These are phyloP conservation scores for Cyberlindnera samutprakarnensis DNA, from an alignment of 805 yeast species.

Conservation along the genomic window DNA sequence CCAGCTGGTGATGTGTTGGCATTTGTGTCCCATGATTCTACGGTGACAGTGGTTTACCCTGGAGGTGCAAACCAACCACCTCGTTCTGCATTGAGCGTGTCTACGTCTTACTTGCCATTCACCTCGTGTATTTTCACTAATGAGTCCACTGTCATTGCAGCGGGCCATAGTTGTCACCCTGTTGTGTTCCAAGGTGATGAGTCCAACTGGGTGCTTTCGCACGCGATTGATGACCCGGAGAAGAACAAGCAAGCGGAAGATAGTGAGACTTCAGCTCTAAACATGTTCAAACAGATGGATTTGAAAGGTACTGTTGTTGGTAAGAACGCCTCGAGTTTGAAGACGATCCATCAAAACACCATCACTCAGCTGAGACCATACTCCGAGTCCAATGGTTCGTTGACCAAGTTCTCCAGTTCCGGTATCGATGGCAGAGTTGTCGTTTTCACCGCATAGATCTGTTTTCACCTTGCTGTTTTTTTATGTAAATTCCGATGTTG, in stretches of 20 bases:
- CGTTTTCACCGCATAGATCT: conserved; percentile 55
- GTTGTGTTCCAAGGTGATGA: conserved; percentile 71
- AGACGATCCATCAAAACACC: conserved; percentile 87
- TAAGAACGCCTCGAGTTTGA: conserved; percentile 39
- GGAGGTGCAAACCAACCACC: conserved; percentile 62
- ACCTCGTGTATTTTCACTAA: conserved; percentile 63
- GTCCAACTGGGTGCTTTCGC: conserved; percentile 53
- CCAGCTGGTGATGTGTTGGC: conserved; percentile 75
- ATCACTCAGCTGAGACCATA: conserved; percentile 58
- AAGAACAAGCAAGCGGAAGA: conserved; percentile 44
- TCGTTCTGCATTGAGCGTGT: conserved; percentile 45
- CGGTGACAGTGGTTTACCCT: conserved; percentile 76
- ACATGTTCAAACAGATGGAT: conserved; percentile 93
- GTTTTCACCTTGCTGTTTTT: no score
- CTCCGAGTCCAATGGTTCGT: conserved; percentile 27
- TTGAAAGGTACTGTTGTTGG: conserved; percentile 72
- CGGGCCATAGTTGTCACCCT: conserved; percentile 91
- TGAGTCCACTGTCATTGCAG: conserved; percentile 67
- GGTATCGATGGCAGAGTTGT: conserved; percentile 94
- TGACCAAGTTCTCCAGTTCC: conserved; percentile 59
- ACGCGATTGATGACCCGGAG: conserved; percentile 38
- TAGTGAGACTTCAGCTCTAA: conserved; percentile 68
- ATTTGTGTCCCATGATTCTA: conserved; percentile 79
- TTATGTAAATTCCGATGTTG: conserved; percentile 16
- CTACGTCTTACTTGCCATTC: conserved; percentile 74